phyloP scores from a whole-genome alignment of 1,284 basidiomycete species.

The Ganoderma lingzhi region DNA sequence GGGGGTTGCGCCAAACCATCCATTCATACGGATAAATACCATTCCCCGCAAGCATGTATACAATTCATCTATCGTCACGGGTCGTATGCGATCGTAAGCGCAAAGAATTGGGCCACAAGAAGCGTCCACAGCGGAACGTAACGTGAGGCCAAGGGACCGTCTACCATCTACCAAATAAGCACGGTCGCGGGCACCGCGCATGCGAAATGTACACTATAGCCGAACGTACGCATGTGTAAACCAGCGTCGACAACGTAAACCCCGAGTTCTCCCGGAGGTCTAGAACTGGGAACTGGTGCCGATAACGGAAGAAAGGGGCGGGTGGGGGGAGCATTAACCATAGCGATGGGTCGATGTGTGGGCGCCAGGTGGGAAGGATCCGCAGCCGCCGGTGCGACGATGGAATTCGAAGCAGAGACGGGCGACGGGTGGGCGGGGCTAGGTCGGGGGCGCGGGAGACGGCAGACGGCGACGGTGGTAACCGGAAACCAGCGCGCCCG shows the following conservation, averaged over 20 bases:
- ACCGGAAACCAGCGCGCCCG: not conserved
- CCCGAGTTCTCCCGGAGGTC: not conserved
- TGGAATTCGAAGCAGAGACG: not conserved
- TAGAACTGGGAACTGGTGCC: not conserved
- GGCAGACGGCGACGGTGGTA: not conserved
- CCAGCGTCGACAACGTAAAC: slow-evolving; percentile 3
- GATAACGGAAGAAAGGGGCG: not conserved
- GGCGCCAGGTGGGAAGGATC: slow-evolving; percentile 4
- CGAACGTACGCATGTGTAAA: not conserved
- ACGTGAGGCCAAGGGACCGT: not conserved
- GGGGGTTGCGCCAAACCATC: not conserved
- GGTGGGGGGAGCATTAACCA: not conserved
- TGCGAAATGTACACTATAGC: not conserved
- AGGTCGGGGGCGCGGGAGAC: not conserved
- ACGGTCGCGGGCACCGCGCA: not conserved
- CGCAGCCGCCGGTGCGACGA: slow-evolving; percentile 1
- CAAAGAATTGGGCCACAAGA: not conserved
- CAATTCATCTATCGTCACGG: not conserved
- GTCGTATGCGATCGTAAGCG: not conserved
- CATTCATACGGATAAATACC: slow-evolving; percentile 1
- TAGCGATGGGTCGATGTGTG: slow-evolving; percentile 6
- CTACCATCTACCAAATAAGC: slow-evolving; percentile 2
- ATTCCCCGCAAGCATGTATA: not conserved
- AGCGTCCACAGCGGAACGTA: not conserved
- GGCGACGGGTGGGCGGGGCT: not conserved